A percentile compares a stretch with the other conserved stretches of the same genome.
Evolutionary conservation across 2,329 filamentous ascomycete species (phyloP).

Genomic region (Myriangium duriaei): DNA sequence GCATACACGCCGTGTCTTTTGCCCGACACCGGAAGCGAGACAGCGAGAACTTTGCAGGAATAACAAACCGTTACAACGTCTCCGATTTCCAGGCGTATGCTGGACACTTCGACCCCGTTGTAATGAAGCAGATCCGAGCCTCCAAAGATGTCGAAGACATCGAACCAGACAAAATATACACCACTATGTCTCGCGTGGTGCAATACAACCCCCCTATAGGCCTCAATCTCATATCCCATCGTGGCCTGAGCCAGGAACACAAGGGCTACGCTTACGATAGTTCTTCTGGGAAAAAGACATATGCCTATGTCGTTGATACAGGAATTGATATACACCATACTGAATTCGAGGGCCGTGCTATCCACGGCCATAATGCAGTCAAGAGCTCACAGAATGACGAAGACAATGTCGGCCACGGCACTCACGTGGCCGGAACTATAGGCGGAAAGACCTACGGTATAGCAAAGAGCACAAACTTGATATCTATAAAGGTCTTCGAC

Average conservation of each 20-base stretch:
- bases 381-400: slow-evolving; percentile 17
- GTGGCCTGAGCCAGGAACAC: slow-evolving; percentile 1
- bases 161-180: slow-evolving; percentile 11
- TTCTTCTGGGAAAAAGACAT: slow-evolving; percentile 20
- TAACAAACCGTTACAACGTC: slow-evolving; percentile 6
- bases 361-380: slow-evolving; percentile 20
- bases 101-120: slow-evolving; percentile 10
- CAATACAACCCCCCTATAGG: slow-evolving; percentile 16
- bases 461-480: slow-evolving; percentile 43
- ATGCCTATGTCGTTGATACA: slow-evolving; percentile 30
- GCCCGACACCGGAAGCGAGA: slow-evolving; percentile 9
- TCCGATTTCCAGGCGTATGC: slow-evolving; percentile 10
- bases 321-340: slow-evolving; percentile 17
- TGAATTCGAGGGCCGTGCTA: slow-evolving; percentile 26
- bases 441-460: slow-evolving; percentile 50
- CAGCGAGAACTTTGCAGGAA: slow-evolving; percentile 6
- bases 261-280: slow-evolving; percentile 12
- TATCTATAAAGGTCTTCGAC: slow-evolving; percentile 49
- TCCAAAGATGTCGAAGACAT: slow-evolving; percentile 9
- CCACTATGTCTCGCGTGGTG: slow-evolving; percentile 3
- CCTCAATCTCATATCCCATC: slow-evolving; percentile 14
- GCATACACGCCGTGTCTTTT: slow-evolving; percentile 9
- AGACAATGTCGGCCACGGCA: slow-evolving; percentile 49
- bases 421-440: slow-evolving; percentile 51
- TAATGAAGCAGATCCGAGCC: slow-evolving; percentile 8